These are phyloP conservation scores for Papiliotrema flavescens DNA, from an alignment of 1,284 basidiomycete genomes.

Conservation along the genomic window DNA sequence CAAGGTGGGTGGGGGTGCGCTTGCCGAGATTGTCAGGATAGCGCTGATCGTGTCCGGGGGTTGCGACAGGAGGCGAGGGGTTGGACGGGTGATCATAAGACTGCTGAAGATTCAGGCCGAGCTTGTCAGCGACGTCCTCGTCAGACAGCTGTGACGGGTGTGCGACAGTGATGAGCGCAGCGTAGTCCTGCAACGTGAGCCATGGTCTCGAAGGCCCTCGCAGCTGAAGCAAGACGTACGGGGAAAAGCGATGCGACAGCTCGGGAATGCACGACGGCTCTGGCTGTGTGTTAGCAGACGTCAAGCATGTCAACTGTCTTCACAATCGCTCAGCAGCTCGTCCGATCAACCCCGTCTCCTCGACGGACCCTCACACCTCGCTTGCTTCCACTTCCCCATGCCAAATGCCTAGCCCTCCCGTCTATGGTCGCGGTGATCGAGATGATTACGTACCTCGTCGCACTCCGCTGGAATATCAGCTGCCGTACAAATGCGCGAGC, in stretches of 20 bases:
- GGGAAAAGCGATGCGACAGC: slow-evolving; percentile 27
- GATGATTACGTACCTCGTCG: slow-evolving; percentile 8
- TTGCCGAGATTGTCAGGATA: not conserved
- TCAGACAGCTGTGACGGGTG: slow-evolving; percentile 16
- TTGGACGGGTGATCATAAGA: not conserved
- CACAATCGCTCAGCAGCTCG: too few species aligned
- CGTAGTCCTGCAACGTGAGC: slow-evolving; percentile 17
- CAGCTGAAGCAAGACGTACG: slow-evolving; percentile 8
- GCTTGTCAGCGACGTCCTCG: slow-evolving; percentile 17
- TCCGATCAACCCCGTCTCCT: not conserved
- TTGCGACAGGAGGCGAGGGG: not conserved
- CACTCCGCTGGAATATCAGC: slow-evolving; percentile 5
- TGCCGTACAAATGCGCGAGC: not conserved
- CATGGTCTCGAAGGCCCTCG: not conserved
- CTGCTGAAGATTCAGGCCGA: slow-evolving; percentile 5
- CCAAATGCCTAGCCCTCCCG: not conserved
- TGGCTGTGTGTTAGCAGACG: slow-evolving; percentile 6
- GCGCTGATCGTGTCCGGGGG: not conserved
- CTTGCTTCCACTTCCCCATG: not conserved
- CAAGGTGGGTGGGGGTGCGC: not conserved
- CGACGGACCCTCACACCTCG: not conserved
- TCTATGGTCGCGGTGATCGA: not conserved
- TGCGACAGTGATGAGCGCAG: slow-evolving; percentile 21
- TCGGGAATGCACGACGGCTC: slow-evolving; percentile 27
- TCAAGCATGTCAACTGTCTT: not conserved